Conservation (phyloP, 1,139 yeast genomes). For the Yamadazyma spencermartinsiae region DNA sequence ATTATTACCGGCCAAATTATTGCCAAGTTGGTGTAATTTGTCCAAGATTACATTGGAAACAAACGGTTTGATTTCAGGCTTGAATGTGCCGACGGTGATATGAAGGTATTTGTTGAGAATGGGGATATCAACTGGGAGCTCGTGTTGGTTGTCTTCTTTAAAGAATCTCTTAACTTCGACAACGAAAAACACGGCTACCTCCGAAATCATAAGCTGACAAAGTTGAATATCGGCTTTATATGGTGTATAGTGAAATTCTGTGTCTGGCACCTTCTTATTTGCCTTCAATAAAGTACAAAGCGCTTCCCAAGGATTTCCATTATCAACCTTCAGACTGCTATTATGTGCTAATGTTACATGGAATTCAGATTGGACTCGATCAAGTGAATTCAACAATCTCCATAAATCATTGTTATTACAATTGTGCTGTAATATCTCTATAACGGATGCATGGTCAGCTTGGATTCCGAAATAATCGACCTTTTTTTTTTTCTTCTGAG, state of each 20-base stretch:
- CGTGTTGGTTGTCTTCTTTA: conserved; percentile 22
- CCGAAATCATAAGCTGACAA: conserved; percentile 44
- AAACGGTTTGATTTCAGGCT: conserved; percentile 47
- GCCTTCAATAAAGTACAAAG: conserved; percentile 15
- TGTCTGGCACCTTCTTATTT: conserved; percentile 11
- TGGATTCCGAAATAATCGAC: conserved; percentile 32
- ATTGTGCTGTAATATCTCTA: conserved; percentile 9
- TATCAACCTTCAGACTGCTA: conserved; percentile 23
- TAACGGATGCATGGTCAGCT: conserved; percentile 15
- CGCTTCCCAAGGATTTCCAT: conserved; percentile 25
- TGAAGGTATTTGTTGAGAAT: conserved; percentile 57
- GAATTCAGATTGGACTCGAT: conserved; percentile 55
- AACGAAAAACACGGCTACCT: conserved; percentile 55
- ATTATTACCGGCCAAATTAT: conserved; percentile 4
- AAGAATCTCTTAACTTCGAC: conserved; percentile 41
- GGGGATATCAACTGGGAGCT: conserved; percentile 22
- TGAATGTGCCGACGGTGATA: conserved; percentile 70
- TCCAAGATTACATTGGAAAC: conserved; percentile 30
- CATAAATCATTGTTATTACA: conserved; percentile 27
- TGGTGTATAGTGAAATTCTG: conserved; percentile 15
- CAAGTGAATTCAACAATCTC: conserved; percentile 22
- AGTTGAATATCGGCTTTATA: conserved; percentile 41
- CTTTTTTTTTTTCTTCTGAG: conserved; percentile 13
- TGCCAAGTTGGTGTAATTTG: conserved; percentile 10
- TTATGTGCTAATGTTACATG: conserved; percentile 80